Evolutionary conservation across 345 rosid species (phyloP), one percentile per base, ranked within the genome.

Genomic region (Boechera divaricarpa): DNA sequence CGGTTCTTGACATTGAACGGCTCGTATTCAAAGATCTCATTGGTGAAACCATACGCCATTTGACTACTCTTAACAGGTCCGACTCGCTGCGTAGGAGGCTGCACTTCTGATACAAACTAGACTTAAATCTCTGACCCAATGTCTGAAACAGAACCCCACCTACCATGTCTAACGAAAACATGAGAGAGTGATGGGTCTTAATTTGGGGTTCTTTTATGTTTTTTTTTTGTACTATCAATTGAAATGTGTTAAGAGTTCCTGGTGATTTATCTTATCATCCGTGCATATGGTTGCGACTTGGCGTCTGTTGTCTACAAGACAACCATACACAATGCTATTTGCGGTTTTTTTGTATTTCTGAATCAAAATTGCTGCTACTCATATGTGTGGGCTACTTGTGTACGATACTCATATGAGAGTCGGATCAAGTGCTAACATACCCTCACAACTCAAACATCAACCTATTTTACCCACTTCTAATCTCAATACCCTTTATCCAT

Each of bases 1-100:
- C 87, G 0, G 94, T 88, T 48, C 83, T 95, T 12, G 90, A 89
- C 66, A 80, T 92, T 4, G 99, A 95, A 70, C 79, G 99, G 63
- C 83, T 91, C 29, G 72, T 95, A 28, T 92, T 91, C 78, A 93
- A 90, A 86, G 96, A 95, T 76, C 77, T 95, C 72, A 87, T 95
- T 64, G 85, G 90, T 7, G 99, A 95, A 77, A 87, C 93, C 35
- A 92, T 95, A 77, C 49, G 79, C 21, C 89, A 89, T 80, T 83
- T 91, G 24, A 94, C 89, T 54, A 69, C 81, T 26, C 66, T 78
- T 35, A 63, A 81, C 54, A 61, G 83, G 28, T 80, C 66, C 11
- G 38, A 73, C 47, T 72, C 64, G 68, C 81, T 72, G n/a, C 73
- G 92, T 36, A 85, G 96, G 83, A 95, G 83, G 85, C 77, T 95